Evolutionary conservation across 208 protist species (phyloP).

Genomic region (Paratrypanosoma confusum): DNA sequence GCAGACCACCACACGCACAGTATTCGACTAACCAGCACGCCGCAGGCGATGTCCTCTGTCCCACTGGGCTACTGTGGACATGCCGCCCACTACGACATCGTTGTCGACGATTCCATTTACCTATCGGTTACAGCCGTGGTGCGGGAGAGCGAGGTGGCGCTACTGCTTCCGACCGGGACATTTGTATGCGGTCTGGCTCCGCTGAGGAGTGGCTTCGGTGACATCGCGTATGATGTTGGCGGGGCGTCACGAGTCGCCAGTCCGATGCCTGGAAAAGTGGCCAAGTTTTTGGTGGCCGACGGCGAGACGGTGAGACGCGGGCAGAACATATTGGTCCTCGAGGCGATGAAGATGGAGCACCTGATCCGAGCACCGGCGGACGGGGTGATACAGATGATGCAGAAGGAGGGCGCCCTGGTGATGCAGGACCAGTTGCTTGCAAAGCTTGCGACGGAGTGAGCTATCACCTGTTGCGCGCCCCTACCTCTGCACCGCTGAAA

Average conservation of each 20-base stretch:
- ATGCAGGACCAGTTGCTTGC: conserved; percentile 17
- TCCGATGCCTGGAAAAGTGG: conserved; percentile 91
- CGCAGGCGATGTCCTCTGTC: no score
- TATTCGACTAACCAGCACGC: no score
- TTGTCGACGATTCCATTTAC: no score
- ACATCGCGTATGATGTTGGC: conserved; percentile 4
- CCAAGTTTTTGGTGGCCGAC: conserved; percentile 59
- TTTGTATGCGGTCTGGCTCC: conserved; percentile 11
- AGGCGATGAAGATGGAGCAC: conserved; percentile 97
- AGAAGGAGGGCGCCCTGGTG: conserved; percentile 17
- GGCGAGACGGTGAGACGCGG: conserved; percentile 81
- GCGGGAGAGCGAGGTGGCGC: conserved; percentile 8
- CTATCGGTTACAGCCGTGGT: conserved; percentile 9
- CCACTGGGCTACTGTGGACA: no score
- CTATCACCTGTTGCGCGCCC: no score
- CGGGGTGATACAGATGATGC: conserved; percentile 29
- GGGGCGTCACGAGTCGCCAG: conserved; percentile 18
- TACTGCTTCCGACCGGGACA: conserved; percentile 11
- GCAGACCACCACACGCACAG: no score
- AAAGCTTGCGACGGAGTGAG: conserved; percentile 8
- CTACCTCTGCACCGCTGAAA: no score
- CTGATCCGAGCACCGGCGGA: conserved; percentile 29
- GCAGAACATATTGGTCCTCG: conserved; percentile 79
- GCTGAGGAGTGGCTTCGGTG: conserved; percentile 23
- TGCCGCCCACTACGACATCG: no score